A percentile compares a stretch with the other conserved stretches of the same genome.
These are phyloP conservation scores for Globisporangium irregulare DNA, from an alignment of 352 stramenopile species.

Conservation along the genomic window DNA sequence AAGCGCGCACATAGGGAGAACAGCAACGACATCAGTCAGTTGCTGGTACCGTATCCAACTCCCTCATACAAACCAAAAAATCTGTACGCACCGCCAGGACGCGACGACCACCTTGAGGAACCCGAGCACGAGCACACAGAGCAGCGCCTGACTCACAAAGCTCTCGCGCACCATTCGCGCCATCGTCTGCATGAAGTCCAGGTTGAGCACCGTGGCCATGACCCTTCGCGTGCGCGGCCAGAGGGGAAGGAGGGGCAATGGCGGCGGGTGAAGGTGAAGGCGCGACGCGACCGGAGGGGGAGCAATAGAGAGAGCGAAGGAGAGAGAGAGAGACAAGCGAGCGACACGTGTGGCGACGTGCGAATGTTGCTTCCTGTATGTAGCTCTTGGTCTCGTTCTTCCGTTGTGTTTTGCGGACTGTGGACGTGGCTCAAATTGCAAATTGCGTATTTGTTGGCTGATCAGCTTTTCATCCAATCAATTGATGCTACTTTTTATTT, in stretches of 20 bases:
- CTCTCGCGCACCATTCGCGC: slow-evolving; percentile 55
- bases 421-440: neutral
- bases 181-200: slow-evolving; percentile 63
- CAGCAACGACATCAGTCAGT: neutral
- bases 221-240: neutral
- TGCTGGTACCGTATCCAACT: neutral
- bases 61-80: neutral
- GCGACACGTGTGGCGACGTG: neutral
- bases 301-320: neutral
- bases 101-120: slow-evolving; percentile 60
- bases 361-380: neutral
- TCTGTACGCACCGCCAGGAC: slow-evolving; percentile 41
- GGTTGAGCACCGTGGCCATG: slow-evolving; percentile 59
- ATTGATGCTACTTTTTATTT: neutral
- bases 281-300: neutral
- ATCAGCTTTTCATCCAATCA: slow-evolving; percentile 18
- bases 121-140: slow-evolving; percentile 51
- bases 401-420: neutral
- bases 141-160: slow-evolving; percentile 61
- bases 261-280: neutral
- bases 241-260: neutral
- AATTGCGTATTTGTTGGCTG: neutral
- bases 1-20: neutral
- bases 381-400: neutral
- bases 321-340: neutral